These are phyloP conservation scores for Arthrobotrys entomopaga DNA, from an alignment of 2,329 filamentous ascomycete genomes.

Conservation along the genomic window DNA sequence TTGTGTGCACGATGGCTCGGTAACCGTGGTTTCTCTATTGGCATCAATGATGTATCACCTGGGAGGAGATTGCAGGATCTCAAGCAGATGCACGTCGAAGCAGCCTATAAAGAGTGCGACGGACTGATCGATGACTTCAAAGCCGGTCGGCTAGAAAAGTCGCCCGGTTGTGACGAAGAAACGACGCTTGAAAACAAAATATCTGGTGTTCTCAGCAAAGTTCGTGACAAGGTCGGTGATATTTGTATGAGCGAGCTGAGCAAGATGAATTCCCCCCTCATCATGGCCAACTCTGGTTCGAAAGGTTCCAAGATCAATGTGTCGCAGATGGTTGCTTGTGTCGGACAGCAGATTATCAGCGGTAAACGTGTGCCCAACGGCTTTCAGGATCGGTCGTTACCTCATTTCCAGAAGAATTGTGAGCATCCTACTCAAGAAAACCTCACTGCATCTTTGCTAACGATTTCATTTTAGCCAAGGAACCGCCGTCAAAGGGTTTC, in stretches of 20 bases:
- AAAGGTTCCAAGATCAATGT: slow-evolving; percentile 99
- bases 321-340: slow-evolving; percentile 96
- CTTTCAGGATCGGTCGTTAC: slow-evolving; percentile 93
- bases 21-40: slow-evolving; percentile 94
- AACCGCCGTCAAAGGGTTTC: slow-evolving; percentile 96
- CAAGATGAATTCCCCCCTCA: slow-evolving; percentile 87
- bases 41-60: slow-evolving; percentile 92
- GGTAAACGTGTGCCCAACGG: slow-evolving; percentile 92
- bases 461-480: slow-evolving; percentile 67
- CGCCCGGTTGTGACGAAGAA: slow-evolving; percentile 88
- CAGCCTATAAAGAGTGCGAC: slow-evolving; percentile 83
- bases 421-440: neutral
- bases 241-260: slow-evolving; percentile 91
- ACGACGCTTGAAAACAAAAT: slow-evolving; percentile 90
- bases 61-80: slow-evolving; percentile 74
- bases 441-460: neutral
- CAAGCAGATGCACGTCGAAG: slow-evolving; percentile 79
- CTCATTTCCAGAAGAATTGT: slow-evolving; percentile 89
- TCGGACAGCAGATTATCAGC: slow-evolving; percentile 97
- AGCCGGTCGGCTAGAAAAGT: slow-evolving; percentile 81
- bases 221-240: slow-evolving; percentile 88
- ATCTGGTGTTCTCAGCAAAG: slow-evolving; percentile 88
- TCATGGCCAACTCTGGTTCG: slow-evolving; percentile 97
- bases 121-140: slow-evolving; percentile 84
- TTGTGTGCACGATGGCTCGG: slow-evolving; percentile 88